Evolutionary conservation across 2,329 filamentous ascomycete genomes (phyloP), one percentile per base, ranked within the genome.

Genomic region (Ascochyta rabiei): DNA sequence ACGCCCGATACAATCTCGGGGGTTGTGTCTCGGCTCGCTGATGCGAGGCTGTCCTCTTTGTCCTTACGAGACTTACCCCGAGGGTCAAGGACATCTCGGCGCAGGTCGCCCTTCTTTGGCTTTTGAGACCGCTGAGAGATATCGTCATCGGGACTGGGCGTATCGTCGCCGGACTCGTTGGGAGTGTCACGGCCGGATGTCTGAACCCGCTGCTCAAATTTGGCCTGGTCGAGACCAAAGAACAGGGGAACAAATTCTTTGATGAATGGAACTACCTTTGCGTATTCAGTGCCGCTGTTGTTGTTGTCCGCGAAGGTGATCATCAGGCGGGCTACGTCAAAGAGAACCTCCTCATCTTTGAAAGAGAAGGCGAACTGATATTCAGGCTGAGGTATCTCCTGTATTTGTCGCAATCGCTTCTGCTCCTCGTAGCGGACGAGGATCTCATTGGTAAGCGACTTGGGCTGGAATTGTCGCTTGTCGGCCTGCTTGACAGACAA

Each of bases 351-450:
- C 31, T 73, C 68, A 56, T 84, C 81, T 26, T 82, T 79, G 66
- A 97, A 91, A 16, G 83, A 81, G 78, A 89, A 93, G 39, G 86
- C 80, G 71, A 91, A 89, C 73, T 96, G 93, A 69, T 89, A 85
- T 41, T 84, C 85, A 15, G 85, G 81, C 6, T 85, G 80, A 56
- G 84, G 84, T 63, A 81, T 81, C 70, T 82, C 74, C 42, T 82
- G 79, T 42, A 86, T 81, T 61, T 82, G 84, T 57, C 88, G 85
- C 63, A 87, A 81, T 46, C 90, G 89, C 69, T 90, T 88, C 72
- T 93, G 90, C 75, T 97, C 93, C 73, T 98, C 93, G 64, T 93
- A 89, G 74, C 92, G 96, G 44, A 91, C 92, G 75, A 95, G 92
- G 71, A 98, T 93, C 56, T 95, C 88, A 65, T 92, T 90, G 30